A percentile compares a stretch with the other conserved stretches of the same genome.
Conservation (phyloP, 1,284 basidiomycete species). For the Clitocybe nebularis region DNA sequence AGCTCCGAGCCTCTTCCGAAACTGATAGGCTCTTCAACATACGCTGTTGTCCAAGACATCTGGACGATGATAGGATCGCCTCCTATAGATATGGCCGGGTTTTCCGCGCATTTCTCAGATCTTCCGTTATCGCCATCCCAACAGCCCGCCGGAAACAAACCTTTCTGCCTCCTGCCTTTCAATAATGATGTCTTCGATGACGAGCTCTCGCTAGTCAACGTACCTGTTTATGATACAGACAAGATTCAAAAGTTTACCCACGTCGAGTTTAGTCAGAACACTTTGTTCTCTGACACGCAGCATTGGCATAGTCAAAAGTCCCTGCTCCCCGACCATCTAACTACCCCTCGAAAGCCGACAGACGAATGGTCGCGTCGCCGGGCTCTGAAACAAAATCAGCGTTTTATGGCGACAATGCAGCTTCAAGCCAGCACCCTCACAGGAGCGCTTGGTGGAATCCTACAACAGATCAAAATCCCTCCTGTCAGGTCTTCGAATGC, state of each 20-base stretch:
- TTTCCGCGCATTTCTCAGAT: slow-evolving; percentile 15
- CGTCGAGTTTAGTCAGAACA: slow-evolving; percentile 36
- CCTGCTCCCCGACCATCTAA: slow-evolving; percentile 52
- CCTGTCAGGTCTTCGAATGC: slow-evolving; percentile 22
- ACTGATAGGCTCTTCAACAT: slow-evolving; percentile 29
- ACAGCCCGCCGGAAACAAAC: background rate
- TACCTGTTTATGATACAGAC: slow-evolving; percentile 23
- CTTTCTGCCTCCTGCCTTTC: slow-evolving; percentile 44
- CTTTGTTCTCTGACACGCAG: slow-evolving; percentile 44
- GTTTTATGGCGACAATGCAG: slow-evolving; percentile 53
- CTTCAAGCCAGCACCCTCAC: slow-evolving; percentile 59
- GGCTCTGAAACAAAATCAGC: slow-evolving; percentile 43
- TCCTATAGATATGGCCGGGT: slow-evolving; percentile 19
- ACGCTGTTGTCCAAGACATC: slow-evolving; percentile 20
- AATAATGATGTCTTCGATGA: slow-evolving; percentile 46
- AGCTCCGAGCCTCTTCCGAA: slow-evolving; percentile 17
- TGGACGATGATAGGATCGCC: slow-evolving; percentile 25
- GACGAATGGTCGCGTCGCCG: slow-evolving; percentile 34
- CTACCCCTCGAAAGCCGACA: slow-evolving; percentile 36
- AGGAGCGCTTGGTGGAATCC: slow-evolving; percentile 50
- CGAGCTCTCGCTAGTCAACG: slow-evolving; percentile 36
- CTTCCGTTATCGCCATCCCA: slow-evolving; percentile 13
- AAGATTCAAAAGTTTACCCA: slow-evolving; percentile 17
- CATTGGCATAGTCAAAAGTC: slow-evolving; percentile 58
- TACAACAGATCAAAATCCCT: slow-evolving; percentile 52